Evolutionary conservation across 306 rosid genomes (phyloP), one percentile per base, ranked within the genome.

Genomic region (Medicago lupulina): DNA sequence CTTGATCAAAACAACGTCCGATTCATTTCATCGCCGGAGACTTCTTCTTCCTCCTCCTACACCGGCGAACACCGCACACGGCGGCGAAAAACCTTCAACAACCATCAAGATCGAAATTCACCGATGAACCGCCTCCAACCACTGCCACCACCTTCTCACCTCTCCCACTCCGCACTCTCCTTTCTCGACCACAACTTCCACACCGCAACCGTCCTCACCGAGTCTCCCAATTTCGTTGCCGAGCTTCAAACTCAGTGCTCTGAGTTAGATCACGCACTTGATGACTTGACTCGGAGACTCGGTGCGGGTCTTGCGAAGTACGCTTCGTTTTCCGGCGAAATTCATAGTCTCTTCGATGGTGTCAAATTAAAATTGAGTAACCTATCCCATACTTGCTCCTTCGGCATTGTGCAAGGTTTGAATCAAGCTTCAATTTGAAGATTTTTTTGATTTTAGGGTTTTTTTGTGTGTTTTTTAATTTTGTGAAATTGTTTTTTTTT

Each of bases 201-300:
- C 36, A 59, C 86, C 78, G 67, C 73, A 25, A 80, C 28, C 19
- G 61, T 75, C 17, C 81, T 88, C 14, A 51, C 79, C 23, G 80
- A 71, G 59, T 87, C 94, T 78, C 46, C 92, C 49, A 69, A 13
- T 59, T 82, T 89, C 62, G 85, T 83, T 0, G 38, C 84, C 75
- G 92, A 93, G 78, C 94, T 93, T 72, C 86, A 81, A 79, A 66
- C 75, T 43, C 90, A 83, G 72, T 89, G 91, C 85, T 79, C 59
- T 51, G 86, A 87, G 67, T 76, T 93, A 85, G 94, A 87, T 86
- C 91, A 74, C 49, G 69, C 83, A 69, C 80, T 91, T 21, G 15
- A 74, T 55, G 85, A 87, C 58, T 88, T 89, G 77, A 86, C 90
- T 76, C 88, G 81, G 59, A 76, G 83, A 41, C 96, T 93, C 6